A percentile compares a stretch with the other conserved stretches of the same genome.
Conservation (phyloP, 495 filamentous ascomycete genomes). For the Schizothecium vesticola region DNA sequence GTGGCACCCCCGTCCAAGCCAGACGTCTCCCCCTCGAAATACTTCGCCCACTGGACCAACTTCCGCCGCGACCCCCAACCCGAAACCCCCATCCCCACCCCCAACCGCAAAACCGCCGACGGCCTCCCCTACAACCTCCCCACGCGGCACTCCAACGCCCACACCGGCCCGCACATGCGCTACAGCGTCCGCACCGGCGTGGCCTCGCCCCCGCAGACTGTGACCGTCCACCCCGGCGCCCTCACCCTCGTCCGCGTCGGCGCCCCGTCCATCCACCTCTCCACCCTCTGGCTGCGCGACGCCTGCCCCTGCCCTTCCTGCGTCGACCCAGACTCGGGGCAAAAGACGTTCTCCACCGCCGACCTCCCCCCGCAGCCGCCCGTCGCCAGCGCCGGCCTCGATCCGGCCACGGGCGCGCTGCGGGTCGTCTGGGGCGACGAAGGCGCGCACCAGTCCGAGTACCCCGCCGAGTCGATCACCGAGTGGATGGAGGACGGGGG, state of each 20-base stretch:
- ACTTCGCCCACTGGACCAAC: too few relatives aligned
- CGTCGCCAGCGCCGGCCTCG: constrained; percentile 26
- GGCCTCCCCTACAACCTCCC: background rate
- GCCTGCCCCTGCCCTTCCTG: constrained; percentile 65
- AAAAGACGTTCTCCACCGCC: constrained; percentile 71
- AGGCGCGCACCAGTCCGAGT: constrained; percentile 15
- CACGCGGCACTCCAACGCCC: background rate
- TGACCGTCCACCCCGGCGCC: background rate
- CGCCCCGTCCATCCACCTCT: background rate
- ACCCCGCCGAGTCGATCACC: constrained; percentile 7
- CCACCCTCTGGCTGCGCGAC: constrained; percentile 63
- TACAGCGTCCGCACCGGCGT: background rate
- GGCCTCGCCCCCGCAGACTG: background rate
- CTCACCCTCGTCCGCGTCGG: background rate
- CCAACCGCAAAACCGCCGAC: background rate
- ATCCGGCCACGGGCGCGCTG: constrained; percentile 38
- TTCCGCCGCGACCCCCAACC: too few relatives aligned
- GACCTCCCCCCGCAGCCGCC: constrained; percentile 59
- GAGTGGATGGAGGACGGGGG: background rate
- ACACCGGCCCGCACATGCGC: background rate
- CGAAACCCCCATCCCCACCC: too few relatives aligned
- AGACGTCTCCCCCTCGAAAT: too few relatives aligned
- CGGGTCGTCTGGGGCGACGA: constrained; percentile 52
- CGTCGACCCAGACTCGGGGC: constrained; percentile 70
- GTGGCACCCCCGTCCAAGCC: too few relatives aligned